Base-by-base conservation (phyloP, 2,329 filamentous ascomycete genomes). In the Cucurbitaria berberidis region DNA sequence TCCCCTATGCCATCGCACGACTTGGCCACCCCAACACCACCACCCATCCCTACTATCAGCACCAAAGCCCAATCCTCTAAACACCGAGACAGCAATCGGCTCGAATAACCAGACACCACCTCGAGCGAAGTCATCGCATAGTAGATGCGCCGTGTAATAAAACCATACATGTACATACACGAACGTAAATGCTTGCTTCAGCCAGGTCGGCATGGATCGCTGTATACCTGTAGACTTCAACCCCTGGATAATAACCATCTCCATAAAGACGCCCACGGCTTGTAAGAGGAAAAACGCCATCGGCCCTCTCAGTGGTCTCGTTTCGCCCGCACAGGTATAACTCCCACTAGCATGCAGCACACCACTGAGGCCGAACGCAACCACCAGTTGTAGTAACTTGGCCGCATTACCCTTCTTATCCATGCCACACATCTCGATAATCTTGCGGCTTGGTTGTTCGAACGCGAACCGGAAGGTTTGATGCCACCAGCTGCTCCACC, bases 401-500 rank as follows among this genome's bases (percentile, higher is more conserved):
- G 76, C 79, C 55, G 47, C 55, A 71, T 60, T 8, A 74, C 70
- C 50, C 9, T 62, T 70, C 24, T 59, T 64, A 4, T 76, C 57
- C 51, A 77, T 54, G 0, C 66, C 57, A 2, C 75, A 22, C 0
- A 48, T 3, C 13, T 66, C 55, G 21, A 76, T 61, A 0, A 88
- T 63, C 64, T 78, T 84, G 1, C 73, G 74, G 0, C 82, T 77
- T 0, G 88, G 87, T 3, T 86, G 82, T 34, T 84, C 76, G 67
- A 93, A 92, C 2, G 84, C 86, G 49, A 86, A 82, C 0, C 92
- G 88, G 76, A 96, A 96, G 2, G 88, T 87, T 75, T 97, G 93
- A 73, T 98, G 93, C 93, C 93, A 97, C 82, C 86, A 93, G 19
- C 80, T 81, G 39, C 89, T 87, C 93, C 93, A 98, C 76, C 88